phyloP scores from a whole-genome alignment of 768 basidiomycete species.

The Tylopilus sp. region DNA sequence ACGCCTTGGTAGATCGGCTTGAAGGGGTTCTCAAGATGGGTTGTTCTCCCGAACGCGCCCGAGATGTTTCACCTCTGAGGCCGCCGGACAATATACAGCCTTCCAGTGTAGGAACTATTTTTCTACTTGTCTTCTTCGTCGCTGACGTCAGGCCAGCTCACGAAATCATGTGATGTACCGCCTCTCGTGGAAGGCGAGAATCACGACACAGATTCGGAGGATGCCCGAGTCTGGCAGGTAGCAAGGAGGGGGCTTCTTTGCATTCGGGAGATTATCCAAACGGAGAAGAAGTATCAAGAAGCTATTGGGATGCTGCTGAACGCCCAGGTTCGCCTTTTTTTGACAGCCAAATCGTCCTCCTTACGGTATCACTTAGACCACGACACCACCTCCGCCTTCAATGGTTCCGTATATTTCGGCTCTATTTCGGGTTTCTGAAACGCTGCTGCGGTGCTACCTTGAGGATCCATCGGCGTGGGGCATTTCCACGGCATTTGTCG shows the following conservation, averaged over 20 bases:
- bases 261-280: constrained; percentile 47
- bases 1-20: constrained; percentile 44
- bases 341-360: background rate
- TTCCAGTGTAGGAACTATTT: background rate
- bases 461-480: constrained; percentile 66
- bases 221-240: constrained; percentile 32
- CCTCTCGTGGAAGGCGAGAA: no score
- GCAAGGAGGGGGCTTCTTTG: constrained; percentile 41
- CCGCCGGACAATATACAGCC: background rate
- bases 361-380: constrained; percentile 25
- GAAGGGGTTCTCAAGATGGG: constrained; percentile 39
- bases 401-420: constrained; percentile 51
- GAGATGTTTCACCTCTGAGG: background rate
- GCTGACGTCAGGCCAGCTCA: background rate
- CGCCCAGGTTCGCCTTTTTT: constrained; percentile 30
- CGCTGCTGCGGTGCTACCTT: constrained; percentile 47
- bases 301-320: constrained; percentile 35
- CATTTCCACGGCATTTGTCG: constrained; percentile 57
- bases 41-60: background rate
- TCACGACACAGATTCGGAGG: constrained; percentile 22
- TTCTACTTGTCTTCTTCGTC: background rate
- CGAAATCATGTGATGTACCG: background rate
- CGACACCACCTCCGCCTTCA: constrained; percentile 45
- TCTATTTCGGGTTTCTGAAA: constrained; percentile 49
- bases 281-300: constrained; percentile 43